Base-by-base conservation (phyloP, 768 basidiomycete species). In the Amyloporia xantha region DNA sequence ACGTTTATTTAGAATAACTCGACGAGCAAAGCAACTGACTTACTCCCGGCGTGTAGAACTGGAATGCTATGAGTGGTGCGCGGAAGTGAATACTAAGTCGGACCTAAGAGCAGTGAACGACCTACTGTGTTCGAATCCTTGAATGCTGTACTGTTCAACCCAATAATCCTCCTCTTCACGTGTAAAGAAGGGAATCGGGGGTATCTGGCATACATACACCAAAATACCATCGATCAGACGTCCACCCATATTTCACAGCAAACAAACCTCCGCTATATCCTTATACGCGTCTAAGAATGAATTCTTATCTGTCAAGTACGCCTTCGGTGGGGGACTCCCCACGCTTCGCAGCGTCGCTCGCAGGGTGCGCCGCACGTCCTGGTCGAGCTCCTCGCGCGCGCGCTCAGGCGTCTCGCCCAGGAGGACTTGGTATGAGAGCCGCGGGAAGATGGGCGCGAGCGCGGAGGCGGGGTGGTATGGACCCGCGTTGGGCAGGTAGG, bases 161-260 rank as follows among this genome's bases (percentile, higher is more conserved):
- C 85, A 77, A 57, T 86, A 87, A 55, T 82, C 76, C 56, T 88
- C 86, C 61, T 88, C 82, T 9, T 75, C 73, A 0, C 57, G 37
- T 0, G 74, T 72, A 38, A 87, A 74, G 63, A 81, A 87, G 0
- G 79, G 75, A 41, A 84, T 71, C 0, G 76, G 72, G 1, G 79
- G 75, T 28, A 86, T 79, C 79, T 84, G 41, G 15, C 17, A 41
- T 43, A 43, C 15, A 27, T 11, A 5, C 28, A 5, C 23, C 43
- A 44, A 19, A 9, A 39, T 30, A 44, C 43, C n/a, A n/a, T n/a
- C n/a, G n/a, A n/a, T n/a, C n/a, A n/a, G n/a, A n/a, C n/a, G n/a
- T n/a, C 26, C 38, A 39, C 20, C 6, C 20, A 39, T 21, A 27
- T 5, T 20, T 4, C 9, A 42, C 9, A 19, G 24, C 5, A 30